Base-by-base conservation (phyloP, 352 stramenopile species). In the Pythium aristosporum region DNA sequence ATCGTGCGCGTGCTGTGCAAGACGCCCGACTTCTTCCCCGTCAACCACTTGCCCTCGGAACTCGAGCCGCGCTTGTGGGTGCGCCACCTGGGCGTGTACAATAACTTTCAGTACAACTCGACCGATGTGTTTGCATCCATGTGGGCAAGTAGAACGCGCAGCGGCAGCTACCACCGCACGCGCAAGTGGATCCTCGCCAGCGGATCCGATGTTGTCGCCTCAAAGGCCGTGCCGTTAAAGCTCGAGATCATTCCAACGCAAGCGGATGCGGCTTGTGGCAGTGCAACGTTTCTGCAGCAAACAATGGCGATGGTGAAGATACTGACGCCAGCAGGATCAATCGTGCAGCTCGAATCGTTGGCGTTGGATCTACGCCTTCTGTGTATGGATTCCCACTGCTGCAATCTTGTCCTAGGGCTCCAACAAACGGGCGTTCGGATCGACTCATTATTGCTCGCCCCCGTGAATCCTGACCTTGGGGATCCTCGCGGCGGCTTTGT, bases 11-110 rank as follows among this genome's bases (percentile, higher is more conserved):
- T 64, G 23, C 43, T 69, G 15, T 69, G 63, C 25, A 20, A 39
- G 11, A 65, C 57, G 4, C 51, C 18, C 20, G 43, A 69, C 63
- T 69, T 69, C n/a, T 69, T 52, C 49, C 63, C 63, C 0, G 36
- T 43, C 20, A 69, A 64, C 36, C 63, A 69, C 48, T 56, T 65
- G 50, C 37, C 7, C 7, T 20, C 23, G 1, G 63, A 69, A 30
- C 63, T 69, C 3, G 63, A 63, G 20, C 63, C 56, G 20, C 63
- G 63, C 1, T 20, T 69, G 3, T 13, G 15, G 18, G 43, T 69
- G 10, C 48, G 50, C 16, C 56, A 65, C 49, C 7, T 65, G 25
- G 25, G 25, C 10, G 39, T 50, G 30, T 65, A 65, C 36, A 49
- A 56, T 23, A 64, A 41, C 15, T 65, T 53, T 48, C 63, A 57